Evolutionary conservation across 805 yeast genomes (phyloP).

Genomic region (Grigorovia jiainica): DNA sequence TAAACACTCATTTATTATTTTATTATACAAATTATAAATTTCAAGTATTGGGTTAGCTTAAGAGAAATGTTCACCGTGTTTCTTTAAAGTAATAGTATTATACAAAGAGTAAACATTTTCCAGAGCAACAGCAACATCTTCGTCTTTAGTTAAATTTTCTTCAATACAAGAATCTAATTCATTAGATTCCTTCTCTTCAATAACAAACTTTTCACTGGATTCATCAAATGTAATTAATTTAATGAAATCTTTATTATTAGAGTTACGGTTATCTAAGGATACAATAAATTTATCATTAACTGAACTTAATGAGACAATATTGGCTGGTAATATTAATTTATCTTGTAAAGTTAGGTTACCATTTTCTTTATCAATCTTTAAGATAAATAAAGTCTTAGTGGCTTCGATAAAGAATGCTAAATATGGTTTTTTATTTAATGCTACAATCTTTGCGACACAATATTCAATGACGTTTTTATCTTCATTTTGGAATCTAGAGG

Average conservation of each 20-base stretch:
- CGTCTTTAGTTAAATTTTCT: conserved; percentile 17
- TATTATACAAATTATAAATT: conserved; percentile 1
- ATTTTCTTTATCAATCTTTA: conserved; percentile 16
- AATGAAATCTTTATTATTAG: conserved; percentile 10
- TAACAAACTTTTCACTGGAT: conserved; percentile 12
- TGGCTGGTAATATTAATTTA: conserved; percentile 23
- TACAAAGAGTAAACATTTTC: conserved; percentile 42
- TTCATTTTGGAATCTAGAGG: conserved; percentile 53
- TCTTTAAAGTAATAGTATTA: conserved; percentile 40
- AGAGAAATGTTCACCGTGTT: conserved; percentile 45
- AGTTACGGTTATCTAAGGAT: conserved; percentile 27
- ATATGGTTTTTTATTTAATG: conserved; percentile 26
- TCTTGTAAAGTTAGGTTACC: conserved; percentile 20
- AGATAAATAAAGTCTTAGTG: conserved; percentile 34
- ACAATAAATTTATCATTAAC: conserved; percentile 27
- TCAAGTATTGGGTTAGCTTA: conserved; percentile 4
- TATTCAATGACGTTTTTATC: conserved; percentile 38
- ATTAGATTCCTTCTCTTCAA: conserved; percentile 13
- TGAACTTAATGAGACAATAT: conserved; percentile 25
- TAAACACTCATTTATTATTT: neutral
- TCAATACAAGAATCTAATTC: conserved; percentile 17
- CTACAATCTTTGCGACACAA: conserved; percentile 38
- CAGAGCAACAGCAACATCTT: conserved; percentile 28
- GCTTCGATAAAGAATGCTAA: conserved; percentile 44
- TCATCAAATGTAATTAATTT: conserved; percentile 16